These are phyloP conservation scores for Craspedostauros australis DNA, from an alignment of 108 stramenopile species.

Conservation along the genomic window DNA sequence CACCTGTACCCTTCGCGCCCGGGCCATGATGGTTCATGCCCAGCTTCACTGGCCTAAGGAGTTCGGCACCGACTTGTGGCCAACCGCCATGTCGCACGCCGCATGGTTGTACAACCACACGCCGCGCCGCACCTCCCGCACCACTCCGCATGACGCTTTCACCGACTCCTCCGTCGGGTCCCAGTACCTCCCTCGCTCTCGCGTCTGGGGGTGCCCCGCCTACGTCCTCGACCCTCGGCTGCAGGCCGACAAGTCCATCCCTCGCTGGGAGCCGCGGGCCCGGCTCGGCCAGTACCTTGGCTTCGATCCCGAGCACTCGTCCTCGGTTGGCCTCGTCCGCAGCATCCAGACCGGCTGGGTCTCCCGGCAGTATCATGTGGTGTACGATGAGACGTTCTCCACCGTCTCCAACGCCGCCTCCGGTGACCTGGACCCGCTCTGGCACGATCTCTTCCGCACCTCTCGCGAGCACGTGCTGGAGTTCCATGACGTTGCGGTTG, in stretches of 20 bases:
- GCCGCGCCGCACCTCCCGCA: conserved; percentile 6
- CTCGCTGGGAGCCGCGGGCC: conserved; percentile 40
- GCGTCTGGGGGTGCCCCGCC: conserved; percentile 46
- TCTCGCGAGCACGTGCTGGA: background rate
- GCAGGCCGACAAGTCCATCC: conserved; percentile 54
- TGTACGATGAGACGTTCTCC: conserved; percentile 41
- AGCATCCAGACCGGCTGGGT: conserved; percentile 30
- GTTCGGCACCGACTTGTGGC: conserved; percentile 25
- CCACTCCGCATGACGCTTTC: conserved; percentile 26
- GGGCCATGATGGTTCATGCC: conserved; percentile 37
- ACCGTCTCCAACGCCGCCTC: conserved; percentile 11
- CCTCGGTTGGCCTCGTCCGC: conserved; percentile 30
- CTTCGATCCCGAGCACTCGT: conserved; percentile 31
- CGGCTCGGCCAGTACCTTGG: conserved; percentile 42
- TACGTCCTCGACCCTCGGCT: conserved; percentile 51
- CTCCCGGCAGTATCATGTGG: conserved; percentile 41
- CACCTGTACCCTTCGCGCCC: conserved; percentile 24
- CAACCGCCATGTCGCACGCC: conserved; percentile 40
- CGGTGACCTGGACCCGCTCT: background rate
- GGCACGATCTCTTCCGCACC: conserved; percentile 4
- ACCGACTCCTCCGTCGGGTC: background rate
- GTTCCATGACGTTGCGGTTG: too few relatives aligned
- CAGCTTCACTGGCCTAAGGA: conserved; percentile 33
- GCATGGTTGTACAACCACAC: conserved; percentile 25
- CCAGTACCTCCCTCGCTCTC: conserved; percentile 11